Conservation (phyloP, 257 asterid species). For the Marsdenia floribunda region DNA sequence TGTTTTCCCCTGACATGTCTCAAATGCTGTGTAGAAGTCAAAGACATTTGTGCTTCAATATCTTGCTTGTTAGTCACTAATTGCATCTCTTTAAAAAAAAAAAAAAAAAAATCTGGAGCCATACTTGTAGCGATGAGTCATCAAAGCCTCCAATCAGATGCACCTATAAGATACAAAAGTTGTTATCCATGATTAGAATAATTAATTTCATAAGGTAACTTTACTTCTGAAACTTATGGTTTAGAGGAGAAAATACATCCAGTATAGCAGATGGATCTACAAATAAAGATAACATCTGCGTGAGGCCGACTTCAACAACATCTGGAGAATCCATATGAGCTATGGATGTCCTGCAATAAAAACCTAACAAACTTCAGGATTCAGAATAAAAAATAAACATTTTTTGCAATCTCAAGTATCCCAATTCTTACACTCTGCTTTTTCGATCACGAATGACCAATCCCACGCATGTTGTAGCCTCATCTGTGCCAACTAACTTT, state of each 20-base stretch:
- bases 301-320: slow-evolving; percentile 63
- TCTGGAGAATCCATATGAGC: slow-evolving; percentile 85
- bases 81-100: slow-evolving; percentile 19
- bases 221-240: slow-evolving; percentile 12
- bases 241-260: slow-evolving; percentile 46
- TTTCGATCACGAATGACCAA: slow-evolving; percentile 59
- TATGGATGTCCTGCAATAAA: slow-evolving; percentile 61
- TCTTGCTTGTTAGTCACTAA: slow-evolving; percentile 18
- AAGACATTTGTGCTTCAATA: slow-evolving; percentile 18
- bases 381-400: slow-evolving; percentile 8
- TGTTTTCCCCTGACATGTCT: slow-evolving; percentile 20
- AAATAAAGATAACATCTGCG: slow-evolving; percentile 72
- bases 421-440: slow-evolving; percentile 37
- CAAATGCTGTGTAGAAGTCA: slow-evolving; percentile 45
- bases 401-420: slow-evolving; percentile 10
- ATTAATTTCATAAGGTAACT: slow-evolving; percentile 14
- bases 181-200: slow-evolving; percentile 15
- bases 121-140: slow-evolving; percentile 62
- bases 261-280: slow-evolving; percentile 41
- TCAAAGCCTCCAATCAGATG: slow-evolving; percentile 82
- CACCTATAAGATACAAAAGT: slow-evolving; percentile 54
- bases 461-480: slow-evolving; percentile 95
- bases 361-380: slow-evolving; percentile 10
- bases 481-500: slow-evolving; percentile 86
- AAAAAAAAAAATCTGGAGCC: slow-evolving; percentile 26